Percentiles rank a stretch among this genome's conserved stretches.
Conservation (phyloP, 352 stramenopile species). For the Globisporangium parvum region DNA sequence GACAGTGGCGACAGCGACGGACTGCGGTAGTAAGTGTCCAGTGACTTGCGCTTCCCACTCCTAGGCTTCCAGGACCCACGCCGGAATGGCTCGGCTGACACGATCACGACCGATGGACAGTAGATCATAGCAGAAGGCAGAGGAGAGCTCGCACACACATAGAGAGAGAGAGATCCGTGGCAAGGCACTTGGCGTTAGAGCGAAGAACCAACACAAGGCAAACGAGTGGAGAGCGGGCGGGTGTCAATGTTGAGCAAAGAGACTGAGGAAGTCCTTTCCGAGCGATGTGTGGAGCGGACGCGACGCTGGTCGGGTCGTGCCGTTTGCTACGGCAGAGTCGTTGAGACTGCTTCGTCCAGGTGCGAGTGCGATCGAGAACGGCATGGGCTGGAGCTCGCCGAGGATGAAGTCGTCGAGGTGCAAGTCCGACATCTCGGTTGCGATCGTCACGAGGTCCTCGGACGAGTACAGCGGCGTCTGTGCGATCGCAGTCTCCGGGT, state of each 20-base stretch:
- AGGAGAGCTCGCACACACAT: background rate
- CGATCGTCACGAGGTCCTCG: conserved; percentile 48
- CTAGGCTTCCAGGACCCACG: conserved; percentile 4
- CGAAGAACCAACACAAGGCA: no score
- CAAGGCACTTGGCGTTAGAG: no score
- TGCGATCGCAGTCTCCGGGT: conserved; percentile 59
- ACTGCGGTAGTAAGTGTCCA: conserved; percentile 5
- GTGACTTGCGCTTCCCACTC: conserved; percentile 13
- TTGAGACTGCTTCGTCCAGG: conserved; percentile 10
- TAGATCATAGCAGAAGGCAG: background rate
- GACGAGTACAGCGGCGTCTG: conserved; percentile 55
- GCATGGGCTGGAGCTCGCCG: conserved; percentile 17
- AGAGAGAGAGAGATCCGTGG: background rate
- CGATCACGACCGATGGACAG: background rate
- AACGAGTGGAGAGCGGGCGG: background rate
- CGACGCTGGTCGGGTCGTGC: conserved; percentile 5
- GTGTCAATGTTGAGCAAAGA: conserved; percentile 69
- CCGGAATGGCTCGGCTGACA: background rate
- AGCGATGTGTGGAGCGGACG: conserved; percentile 61
- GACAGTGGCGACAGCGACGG: background rate
- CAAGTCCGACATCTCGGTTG: conserved; percentile 54
- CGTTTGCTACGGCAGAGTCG: conserved; percentile 1
- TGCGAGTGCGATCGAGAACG: conserved; percentile 1
- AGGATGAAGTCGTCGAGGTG: conserved; percentile 64
- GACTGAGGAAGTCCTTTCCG: conserved; percentile 69